Evolutionary conservation across 2,329 filamentous ascomycete species (phyloP).

Genomic region (Tolypocladium inflatum): DNA sequence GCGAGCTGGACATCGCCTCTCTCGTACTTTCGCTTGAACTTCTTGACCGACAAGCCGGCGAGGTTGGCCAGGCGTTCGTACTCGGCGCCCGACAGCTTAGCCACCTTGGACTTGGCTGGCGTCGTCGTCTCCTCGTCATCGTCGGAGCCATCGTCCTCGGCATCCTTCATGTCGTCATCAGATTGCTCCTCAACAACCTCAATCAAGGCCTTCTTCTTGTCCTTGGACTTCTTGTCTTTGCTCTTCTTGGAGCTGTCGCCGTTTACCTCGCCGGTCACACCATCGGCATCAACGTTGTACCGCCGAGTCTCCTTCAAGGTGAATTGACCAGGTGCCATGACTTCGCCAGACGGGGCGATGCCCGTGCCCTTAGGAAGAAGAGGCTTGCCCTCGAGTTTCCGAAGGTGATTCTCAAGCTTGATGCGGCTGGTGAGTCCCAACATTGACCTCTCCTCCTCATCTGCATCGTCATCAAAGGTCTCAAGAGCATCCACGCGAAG

Average conservation of each 20-base stretch:
- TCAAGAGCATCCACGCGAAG: conserved; percentile 77
- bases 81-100: conserved; percentile 44
- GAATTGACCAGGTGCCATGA: conserved; percentile 63
- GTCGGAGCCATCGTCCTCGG: conserved; percentile 28
- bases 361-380: conserved; percentile 65
- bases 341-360: conserved; percentile 64
- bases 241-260: conserved; percentile 24
- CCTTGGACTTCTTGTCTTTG: conserved; percentile 31
- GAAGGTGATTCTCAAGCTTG: conserved; percentile 67
- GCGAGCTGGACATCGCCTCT: conserved; percentile 63
- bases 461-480: conserved; percentile 52
- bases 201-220: conserved; percentile 33
- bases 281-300: conserved; percentile 93
- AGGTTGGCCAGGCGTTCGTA: conserved; percentile 52
- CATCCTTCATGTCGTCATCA: conserved; percentile 35
- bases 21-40: conserved; percentile 72
- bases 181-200: conserved; percentile 30
- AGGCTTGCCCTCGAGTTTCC: conserved; percentile 83
- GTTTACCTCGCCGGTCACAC: conserved; percentile 53
- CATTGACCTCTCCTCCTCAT: conserved; percentile 81
- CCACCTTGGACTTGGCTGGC: conserved; percentile 22
- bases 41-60: conserved; percentile 61
- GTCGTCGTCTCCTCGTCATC: conserved; percentile 21
- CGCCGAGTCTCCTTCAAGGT: conserved; percentile 86
- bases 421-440: conserved; percentile 65